A percentile compares a stretch with the other conserved stretches of the same genome.
Evolutionary conservation across 1,284 basidiomycete genomes (phyloP).

Genomic region (Rhodotorula sp.): DNA sequence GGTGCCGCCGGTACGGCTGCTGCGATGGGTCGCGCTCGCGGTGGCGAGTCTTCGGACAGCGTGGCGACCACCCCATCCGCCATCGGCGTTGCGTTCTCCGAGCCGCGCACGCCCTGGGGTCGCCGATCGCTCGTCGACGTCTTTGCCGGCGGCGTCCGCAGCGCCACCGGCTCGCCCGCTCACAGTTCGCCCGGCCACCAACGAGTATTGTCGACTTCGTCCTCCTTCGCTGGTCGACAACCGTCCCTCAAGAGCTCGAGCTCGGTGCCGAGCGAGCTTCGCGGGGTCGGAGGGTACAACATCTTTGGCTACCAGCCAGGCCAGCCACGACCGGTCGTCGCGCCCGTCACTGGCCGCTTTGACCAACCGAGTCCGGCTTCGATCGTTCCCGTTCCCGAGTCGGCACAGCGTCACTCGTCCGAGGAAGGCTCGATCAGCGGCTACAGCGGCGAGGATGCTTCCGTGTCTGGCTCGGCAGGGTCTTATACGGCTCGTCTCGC

Average conservation of each 20-base stretch:
- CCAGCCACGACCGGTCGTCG: conserved; percentile 22
- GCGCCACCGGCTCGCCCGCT: conserved; percentile 7
- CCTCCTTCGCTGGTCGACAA: conserved; percentile 27
- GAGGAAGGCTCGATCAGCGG: conserved; percentile 15
- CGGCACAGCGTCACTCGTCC: conserved; percentile 15
- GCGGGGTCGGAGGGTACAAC: conserved; percentile 35
- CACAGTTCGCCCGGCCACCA: neutral
- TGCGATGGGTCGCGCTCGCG: neutral
- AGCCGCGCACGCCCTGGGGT: conserved; percentile 37
- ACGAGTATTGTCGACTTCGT: neutral
- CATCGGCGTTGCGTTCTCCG: conserved; percentile 36
- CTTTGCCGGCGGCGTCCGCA: conserved; percentile 23
- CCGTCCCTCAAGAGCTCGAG: conserved; percentile 16
- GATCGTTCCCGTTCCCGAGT: conserved; percentile 25
- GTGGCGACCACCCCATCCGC: conserved; percentile 32
- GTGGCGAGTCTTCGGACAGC: conserved; percentile 18
- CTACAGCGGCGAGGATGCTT: conserved; percentile 6
- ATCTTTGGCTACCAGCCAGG: conserved; percentile 27
- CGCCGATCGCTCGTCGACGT: conserved; percentile 31
- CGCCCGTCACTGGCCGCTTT: conserved; percentile 14
- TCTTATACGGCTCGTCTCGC: conserved; percentile 6
- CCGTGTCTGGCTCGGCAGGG: conserved; percentile 4
- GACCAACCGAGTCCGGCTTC: conserved; percentile 24
- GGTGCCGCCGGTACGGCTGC: neutral
- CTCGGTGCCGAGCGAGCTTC: conserved; percentile 11